These are phyloP conservation scores for Phytophthora tubulina DNA, from an alignment of 352 stramenopile species.

Conservation along the genomic window DNA sequence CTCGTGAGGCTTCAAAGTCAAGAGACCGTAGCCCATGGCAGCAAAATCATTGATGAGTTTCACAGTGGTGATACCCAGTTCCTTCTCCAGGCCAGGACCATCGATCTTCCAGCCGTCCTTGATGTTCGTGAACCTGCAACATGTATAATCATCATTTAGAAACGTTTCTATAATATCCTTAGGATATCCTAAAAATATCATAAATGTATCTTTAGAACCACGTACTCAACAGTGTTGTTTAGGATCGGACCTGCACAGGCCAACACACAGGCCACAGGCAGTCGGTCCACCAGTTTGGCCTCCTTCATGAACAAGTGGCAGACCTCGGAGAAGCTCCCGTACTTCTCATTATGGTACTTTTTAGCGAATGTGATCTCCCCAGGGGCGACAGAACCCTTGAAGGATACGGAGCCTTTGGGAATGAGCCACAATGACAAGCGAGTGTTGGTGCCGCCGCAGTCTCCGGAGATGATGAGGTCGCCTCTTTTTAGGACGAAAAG, in stretches of 20 bases:
- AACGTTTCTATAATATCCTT: slow-evolving; percentile 5
- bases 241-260: slow-evolving; percentile 86
- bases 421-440: slow-evolving; percentile 93
- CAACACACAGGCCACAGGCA: slow-evolving; percentile 75
- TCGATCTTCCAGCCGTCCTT: slow-evolving; percentile 92
- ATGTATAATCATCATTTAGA: slow-evolving; percentile 10
- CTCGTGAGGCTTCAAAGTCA: slow-evolving; percentile 94
- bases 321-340: slow-evolving; percentile 88
- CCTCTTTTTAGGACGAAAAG: slow-evolving; percentile 38
- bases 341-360: slow-evolving; percentile 89
- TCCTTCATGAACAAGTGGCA: slow-evolving; percentile 95
- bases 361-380: slow-evolving; percentile 88
- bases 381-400: slow-evolving; percentile 76
- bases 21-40: slow-evolving; percentile 96
- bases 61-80: slow-evolving; percentile 88
- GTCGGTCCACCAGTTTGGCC: slow-evolving; percentile 76
- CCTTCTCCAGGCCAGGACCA: slow-evolving; percentile 76
- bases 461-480: slow-evolving; percentile 90
- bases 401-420: slow-evolving; percentile 62
- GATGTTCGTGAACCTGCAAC: slow-evolving; percentile 93
- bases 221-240: slow-evolving; percentile 81
- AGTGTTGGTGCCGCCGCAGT: slow-evolving; percentile 98
- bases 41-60: slow-evolving; percentile 98
- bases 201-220: slow-evolving; percentile 12
- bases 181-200: background rate